Base-by-base conservation (phyloP, 139 green algal genomes). In the Mychonastes homosphaera region DNA sequence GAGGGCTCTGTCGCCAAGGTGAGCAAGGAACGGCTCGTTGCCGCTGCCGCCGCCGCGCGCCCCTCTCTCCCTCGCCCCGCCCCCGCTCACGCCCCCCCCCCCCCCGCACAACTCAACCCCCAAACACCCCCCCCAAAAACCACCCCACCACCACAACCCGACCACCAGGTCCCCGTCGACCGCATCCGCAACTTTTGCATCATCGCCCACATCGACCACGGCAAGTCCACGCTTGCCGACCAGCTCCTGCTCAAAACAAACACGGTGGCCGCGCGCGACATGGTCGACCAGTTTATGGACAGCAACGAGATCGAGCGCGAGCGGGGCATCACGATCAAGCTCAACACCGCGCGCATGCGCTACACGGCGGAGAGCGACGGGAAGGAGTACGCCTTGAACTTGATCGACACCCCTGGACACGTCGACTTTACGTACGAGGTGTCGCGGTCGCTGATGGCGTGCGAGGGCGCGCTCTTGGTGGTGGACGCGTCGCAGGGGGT, bases 401-500 rank as follows among this genome's bases (percentile, higher is more conserved):
- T 94, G 1, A 85, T 94, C n/a, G 84, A 92, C 69, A 90, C 84
- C 1, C 84, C 85, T 15, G 71, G 67, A 2, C 62, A 71, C 38
- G 69, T 75, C 44, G 69, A 71, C 56, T 75, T 83, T 56, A 73
- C 63, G 19, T 83, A 80, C 41, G 68, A 87, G 70, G 92, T 98
- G 60, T 93, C 82, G 2, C 75, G 92, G 19, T 95, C 84, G 1
- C 77, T 98, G 52, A 85, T 84, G 3, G 91, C 92, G 24, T 98
- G 92, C 69, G 92, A 98, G 75, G 92, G 91, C 21, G 91, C 88
- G 44, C 75, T 98, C 58, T 80, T 98, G 49, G 89, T 98, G 56
- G 91, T 98, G 49, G 92, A 98, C 64, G 91, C 92, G 1, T 74
- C 69, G 24, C 92, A 98, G 76, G 92, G 92, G 6, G 91, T 98